phyloP scores from a whole-genome alignment of 345 rosid genomes.

The Heritiera littoralis region DNA sequence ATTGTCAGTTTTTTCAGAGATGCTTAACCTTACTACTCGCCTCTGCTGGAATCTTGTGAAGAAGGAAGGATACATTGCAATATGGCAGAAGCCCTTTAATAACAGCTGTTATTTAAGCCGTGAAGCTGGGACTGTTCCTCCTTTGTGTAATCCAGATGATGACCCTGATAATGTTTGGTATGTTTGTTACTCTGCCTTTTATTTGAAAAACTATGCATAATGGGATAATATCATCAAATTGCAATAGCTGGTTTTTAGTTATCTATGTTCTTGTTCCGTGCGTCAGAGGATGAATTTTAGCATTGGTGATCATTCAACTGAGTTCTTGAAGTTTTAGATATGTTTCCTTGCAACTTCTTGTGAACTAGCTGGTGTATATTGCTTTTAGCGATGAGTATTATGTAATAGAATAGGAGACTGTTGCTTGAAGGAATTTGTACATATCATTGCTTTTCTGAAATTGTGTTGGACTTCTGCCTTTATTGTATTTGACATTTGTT shows the following conservation, averaged over 20 bases:
- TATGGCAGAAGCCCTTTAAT: constrained; percentile 84
- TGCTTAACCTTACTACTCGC: constrained; percentile 78
- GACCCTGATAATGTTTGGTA: constrained; percentile 93
- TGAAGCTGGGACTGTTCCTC: constrained; percentile 60
- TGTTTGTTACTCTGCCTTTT: constrained; percentile 7
- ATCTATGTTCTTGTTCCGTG: neutral
- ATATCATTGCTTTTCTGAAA: neutral
- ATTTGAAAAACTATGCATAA: constrained; percentile 1
- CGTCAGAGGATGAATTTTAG: neutral
- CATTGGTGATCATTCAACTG: neutral
- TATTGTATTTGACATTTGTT: neutral
- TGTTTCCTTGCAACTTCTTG: neutral
- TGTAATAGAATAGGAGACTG: neutral
- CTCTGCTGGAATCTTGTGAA: constrained; percentile 95
- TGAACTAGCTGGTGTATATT: neutral
- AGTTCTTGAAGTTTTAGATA: neutral
- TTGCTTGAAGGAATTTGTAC: constrained; percentile 17
- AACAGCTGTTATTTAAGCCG: constrained; percentile 84
- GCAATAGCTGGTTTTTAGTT: constrained; percentile 1
- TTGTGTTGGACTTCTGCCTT: neutral
- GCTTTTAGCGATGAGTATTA: neutral
- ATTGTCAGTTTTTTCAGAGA: constrained; percentile 54
- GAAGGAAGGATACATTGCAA: constrained; percentile 93
- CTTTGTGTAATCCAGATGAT: constrained; percentile 73
- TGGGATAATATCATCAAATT: neutral